Evolutionary conservation across 1,284 basidiomycete species (phyloP).

Genomic region (Boletellus sp.): DNA sequence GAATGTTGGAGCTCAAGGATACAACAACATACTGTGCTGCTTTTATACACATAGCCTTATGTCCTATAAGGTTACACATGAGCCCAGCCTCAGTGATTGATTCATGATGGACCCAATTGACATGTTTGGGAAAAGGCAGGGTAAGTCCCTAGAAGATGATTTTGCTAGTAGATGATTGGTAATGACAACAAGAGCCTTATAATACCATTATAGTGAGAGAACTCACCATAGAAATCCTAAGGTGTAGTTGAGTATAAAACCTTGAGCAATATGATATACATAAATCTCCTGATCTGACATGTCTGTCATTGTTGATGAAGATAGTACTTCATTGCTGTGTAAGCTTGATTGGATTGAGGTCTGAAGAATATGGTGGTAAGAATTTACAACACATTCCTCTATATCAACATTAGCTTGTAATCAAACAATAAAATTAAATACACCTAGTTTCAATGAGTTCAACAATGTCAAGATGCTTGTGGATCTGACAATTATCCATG

Average conservation of each 20-base stretch:
- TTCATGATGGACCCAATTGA: too few relatives aligned
- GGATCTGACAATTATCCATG: not conserved
- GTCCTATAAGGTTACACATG: too few relatives aligned
- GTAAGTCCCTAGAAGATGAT: too few relatives aligned
- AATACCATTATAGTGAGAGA: not conserved
- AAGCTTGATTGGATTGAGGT: conserved; percentile 11
- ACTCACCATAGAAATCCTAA: conserved; percentile 1
- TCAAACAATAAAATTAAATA: too few relatives aligned
- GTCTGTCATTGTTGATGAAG: conserved; percentile 2
- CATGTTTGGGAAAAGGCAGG: too few relatives aligned
- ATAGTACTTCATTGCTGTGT: conserved; percentile 4
- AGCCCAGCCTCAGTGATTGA: too few relatives aligned
- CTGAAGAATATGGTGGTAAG: conserved; percentile 4
- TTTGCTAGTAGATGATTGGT: too few relatives aligned
- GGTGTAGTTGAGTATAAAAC: conserved; percentile 12
- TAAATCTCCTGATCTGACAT: not conserved
- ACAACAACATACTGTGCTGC: too few relatives aligned
- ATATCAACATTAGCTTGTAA: not conserved
- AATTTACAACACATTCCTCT: conserved; percentile 11
- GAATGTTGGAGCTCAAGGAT: too few relatives aligned
- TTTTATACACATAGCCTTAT: too few relatives aligned
- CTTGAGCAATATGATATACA: conserved; percentile 11
- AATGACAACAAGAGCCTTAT: too few relatives aligned
- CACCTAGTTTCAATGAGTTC: too few relatives aligned
- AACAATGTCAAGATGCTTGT: not conserved